phyloP scores from a whole-genome alignment of 495 filamentous ascomycete genomes.

The Aspergillus nanangensis region DNA sequence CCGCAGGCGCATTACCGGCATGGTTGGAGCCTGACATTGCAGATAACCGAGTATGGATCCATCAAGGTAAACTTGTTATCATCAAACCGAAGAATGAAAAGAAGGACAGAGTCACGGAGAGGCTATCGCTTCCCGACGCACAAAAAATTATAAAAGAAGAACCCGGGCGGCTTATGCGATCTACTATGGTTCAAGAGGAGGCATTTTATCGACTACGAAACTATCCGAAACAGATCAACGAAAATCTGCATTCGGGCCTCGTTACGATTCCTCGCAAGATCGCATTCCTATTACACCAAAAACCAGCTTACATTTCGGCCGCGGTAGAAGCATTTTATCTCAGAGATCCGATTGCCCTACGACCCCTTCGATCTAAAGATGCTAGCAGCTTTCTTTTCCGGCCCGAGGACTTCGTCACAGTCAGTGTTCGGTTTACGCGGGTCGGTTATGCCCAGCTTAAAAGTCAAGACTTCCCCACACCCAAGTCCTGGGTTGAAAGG shows the following conservation, averaged over 20 bases:
- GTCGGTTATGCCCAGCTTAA: conserved; percentile 88
- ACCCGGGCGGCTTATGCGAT: conserved; percentile 54
- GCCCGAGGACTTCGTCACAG: conserved; percentile 71
- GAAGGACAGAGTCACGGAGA: conserved; percentile 32
- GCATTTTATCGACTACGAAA: conserved; percentile 82
- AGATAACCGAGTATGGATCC: conserved; percentile 74
- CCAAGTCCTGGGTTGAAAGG: conserved; percentile 54
- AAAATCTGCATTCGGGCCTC: conserved; percentile 66
- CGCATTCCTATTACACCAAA: conserved; percentile 72
- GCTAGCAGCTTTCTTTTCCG: conserved; percentile 53
- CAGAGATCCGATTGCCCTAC: conserved; percentile 75
- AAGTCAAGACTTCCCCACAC: conserved; percentile 76
- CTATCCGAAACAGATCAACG: conserved; percentile 69
- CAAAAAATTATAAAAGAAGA: conserved; percentile 49
- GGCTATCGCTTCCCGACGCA: conserved; percentile 57
- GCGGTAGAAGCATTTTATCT: conserved; percentile 92
- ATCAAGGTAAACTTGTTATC: conserved; percentile 67
- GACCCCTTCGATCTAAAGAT: conserved; percentile 55
- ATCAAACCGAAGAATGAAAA: conserved; percentile 54
- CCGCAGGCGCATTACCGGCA: conserved; percentile 77
- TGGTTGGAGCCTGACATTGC: conserved; percentile 94
- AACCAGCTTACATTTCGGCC: conserved; percentile 69
- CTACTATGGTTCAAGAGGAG: conserved; percentile 72
- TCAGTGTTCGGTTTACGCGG: conserved; percentile 77
- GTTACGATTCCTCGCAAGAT: conserved; percentile 75